Base-by-base conservation (phyloP, 495 filamentous ascomycete genomes). In the Aspergillus coremiiformis region DNA sequence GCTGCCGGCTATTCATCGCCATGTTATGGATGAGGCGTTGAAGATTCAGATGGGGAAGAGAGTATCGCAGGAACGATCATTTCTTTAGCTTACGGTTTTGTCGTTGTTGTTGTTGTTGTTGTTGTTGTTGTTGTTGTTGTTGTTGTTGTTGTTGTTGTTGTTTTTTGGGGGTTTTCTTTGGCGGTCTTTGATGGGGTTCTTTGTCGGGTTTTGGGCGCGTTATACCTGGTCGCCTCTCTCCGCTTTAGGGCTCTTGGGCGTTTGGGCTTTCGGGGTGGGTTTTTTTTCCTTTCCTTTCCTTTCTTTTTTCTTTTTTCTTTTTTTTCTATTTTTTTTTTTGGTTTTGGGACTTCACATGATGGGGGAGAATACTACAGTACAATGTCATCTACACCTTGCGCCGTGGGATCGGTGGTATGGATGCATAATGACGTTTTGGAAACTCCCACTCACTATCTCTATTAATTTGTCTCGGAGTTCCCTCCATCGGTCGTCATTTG, bases 21-120 rank as follows among this genome's bases (percentile, higher is more conserved):
- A 58, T 55, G 51, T 64, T 26, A 51, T 64, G n/a, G 59, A 62
- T 39, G 60, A 71, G 29, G 61, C 61, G 55, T 52, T 59, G 48
- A 27, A 53, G 54, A 27, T 64, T 43, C 53, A 55, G 47, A n/a
- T 47, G 51, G 33, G 53, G 27, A 64, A 53, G 52, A 48, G 53
- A 3, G 59, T 54, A 22, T 59, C 54, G 7, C 47, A 47, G 32
- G 44, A 33, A 20, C 11, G 32, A 21, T 29, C 15, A 19, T 55
- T 39, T 43, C 35, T 47, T 33, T 47, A 42, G 14, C 20, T 14
- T 17, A 6, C 3, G 15, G 32, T 49, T 20, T 33, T 44, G 4
- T 11, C 44, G 32, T 35, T 15, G 33, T 32, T 15, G 33, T 14
- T 15, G 33, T 53, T 37, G 14, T 15, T 24, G 32, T 53, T 42